phyloP scores from a whole-genome alignment of 306 rosid genomes.

The Cicer pinnatifidum region DNA sequence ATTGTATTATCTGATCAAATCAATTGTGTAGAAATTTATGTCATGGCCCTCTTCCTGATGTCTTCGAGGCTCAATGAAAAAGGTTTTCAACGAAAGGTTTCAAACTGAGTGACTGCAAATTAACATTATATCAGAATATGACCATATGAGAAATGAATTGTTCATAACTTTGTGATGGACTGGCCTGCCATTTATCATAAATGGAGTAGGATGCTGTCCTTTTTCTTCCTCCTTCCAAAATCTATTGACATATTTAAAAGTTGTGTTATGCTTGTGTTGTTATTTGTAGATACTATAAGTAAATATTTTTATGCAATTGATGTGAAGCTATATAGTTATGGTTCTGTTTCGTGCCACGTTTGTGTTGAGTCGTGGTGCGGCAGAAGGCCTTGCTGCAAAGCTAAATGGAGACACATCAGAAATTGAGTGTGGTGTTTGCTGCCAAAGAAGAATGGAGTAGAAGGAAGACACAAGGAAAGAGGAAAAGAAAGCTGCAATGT shows the following conservation, averaged over 20 bases:
- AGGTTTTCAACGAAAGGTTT: constrained; percentile 3
- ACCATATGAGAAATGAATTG: neutral
- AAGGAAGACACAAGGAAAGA: neutral
- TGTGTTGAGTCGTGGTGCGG: neutral
- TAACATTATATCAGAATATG: constrained; percentile 6
- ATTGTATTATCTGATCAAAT: constrained; percentile 3
- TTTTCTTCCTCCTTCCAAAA: constrained; percentile 1
- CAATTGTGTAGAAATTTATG: neutral
- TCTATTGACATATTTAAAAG: constrained; percentile 1
- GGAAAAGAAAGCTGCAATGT: neutral
- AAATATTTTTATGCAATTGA: constrained; percentile 10
- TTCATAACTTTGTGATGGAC: constrained; percentile 23
- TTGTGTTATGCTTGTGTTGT: neutral
- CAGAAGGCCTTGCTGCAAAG: neutral
- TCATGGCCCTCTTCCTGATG: neutral
- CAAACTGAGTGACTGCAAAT: neutral
- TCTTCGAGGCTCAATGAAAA: neutral
- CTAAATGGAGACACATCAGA: neutral
- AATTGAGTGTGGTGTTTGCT: neutral
- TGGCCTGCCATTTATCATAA: constrained; percentile 23
- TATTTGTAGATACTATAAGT: constrained; percentile 11
- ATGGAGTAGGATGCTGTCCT: neutral
- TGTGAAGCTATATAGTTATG: constrained; percentile 37
- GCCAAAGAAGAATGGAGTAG: neutral
- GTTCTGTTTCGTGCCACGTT: neutral